phyloP scores from a whole-genome alignment of 352 stramenopile genomes.

The Globisporangium alternatum region DNA sequence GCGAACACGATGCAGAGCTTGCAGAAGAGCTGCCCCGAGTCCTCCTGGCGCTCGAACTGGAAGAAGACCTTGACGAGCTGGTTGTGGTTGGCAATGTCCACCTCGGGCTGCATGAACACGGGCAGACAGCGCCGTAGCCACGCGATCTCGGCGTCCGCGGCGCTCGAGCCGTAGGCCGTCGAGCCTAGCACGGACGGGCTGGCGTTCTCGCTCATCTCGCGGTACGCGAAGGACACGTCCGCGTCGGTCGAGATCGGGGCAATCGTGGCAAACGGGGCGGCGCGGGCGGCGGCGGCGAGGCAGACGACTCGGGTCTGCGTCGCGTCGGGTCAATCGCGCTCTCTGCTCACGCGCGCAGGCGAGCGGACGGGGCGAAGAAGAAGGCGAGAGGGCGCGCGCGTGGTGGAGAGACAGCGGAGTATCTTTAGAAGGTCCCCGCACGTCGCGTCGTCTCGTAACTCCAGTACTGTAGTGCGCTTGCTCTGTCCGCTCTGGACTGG shows the following conservation, averaged over 20 bases:
- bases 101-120: constrained; percentile 79
- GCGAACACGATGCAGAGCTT: constrained; percentile 83
- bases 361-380: background rate
- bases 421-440: constrained; percentile 10
- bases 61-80: constrained; percentile 83
- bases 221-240: constrained; percentile 34
- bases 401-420: background rate
- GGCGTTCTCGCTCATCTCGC: constrained; percentile 42
- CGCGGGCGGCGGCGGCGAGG: constrained; percentile 13
- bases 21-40: constrained; percentile 49
- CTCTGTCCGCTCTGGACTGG: background rate
- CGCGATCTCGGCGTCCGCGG: constrained; percentile 47
- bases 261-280: constrained; percentile 8
- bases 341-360: background rate
- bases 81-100: constrained; percentile 83
- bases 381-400: background rate
- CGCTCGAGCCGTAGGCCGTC: constrained; percentile 24
- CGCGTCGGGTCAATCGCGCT: constrained; percentile 14
- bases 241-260: constrained; percentile 3
- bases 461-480: background rate
- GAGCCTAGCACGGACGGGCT: constrained; percentile 15
- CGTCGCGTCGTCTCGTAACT: background rate
- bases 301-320: constrained; percentile 11
- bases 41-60: constrained; percentile 66
- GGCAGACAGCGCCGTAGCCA: constrained; percentile 81